Percentiles rank a stretch among this genome's conserved stretches.
Conservation (phyloP, 1,284 basidiomycete species). For the Marasmius tenuissimus region DNA sequence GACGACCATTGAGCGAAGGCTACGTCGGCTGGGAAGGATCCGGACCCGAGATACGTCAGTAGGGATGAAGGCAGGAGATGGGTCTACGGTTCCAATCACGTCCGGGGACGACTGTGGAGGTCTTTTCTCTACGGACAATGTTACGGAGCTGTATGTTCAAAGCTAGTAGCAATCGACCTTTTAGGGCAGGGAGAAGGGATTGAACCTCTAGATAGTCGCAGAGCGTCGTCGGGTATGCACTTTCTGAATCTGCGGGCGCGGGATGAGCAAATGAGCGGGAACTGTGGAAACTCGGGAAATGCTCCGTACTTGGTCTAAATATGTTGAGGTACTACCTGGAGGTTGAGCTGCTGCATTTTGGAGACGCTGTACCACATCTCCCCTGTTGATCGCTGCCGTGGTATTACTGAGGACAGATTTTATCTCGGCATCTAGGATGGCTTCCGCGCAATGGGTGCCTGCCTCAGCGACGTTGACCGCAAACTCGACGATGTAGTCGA, state of each 20-base stretch:
- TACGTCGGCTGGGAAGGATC: constrained; percentile 4
- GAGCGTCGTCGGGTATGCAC: not conserved
- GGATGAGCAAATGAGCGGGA: too few species aligned
- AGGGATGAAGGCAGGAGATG: not conserved
- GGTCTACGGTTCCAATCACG: not conserved
- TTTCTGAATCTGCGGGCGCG: too few species aligned
- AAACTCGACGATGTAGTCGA: constrained; percentile 14
- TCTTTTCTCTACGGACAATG: not conserved
- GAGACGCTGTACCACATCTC: not conserved
- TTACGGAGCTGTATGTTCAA: not conserved
- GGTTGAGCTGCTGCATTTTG: not conserved
- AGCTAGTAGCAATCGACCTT: not conserved
- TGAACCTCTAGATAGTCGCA: not conserved
- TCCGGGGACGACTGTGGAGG: not conserved
- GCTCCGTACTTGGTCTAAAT: too few species aligned
- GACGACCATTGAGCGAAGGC: constrained; percentile 10
- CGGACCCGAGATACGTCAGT: not conserved
- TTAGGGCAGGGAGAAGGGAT: not conserved
- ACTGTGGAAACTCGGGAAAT: too few species aligned
- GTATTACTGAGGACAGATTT: constrained; percentile 9
- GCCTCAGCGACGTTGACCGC: constrained; percentile 12
- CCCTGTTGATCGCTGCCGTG: not conserved
- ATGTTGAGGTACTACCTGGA: too few species aligned
- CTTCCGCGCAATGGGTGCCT: constrained; percentile 12
- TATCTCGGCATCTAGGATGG: constrained; percentile 14